Evolutionary conservation across 352 stramenopile species (phyloP), one percentile per base, ranked within the genome.

Genomic region (Peronospora farinosa): DNA sequence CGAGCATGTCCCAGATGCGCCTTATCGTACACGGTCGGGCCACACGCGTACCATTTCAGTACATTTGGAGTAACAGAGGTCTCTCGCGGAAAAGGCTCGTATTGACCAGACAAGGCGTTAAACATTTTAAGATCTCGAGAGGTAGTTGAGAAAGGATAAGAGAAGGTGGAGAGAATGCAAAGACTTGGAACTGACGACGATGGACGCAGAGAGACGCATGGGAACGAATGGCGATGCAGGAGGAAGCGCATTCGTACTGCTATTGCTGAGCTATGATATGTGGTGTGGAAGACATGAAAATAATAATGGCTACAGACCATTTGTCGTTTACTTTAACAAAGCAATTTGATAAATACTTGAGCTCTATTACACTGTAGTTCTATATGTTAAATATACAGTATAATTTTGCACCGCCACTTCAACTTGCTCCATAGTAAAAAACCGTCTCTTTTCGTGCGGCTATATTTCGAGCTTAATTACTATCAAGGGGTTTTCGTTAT

Each of bases 21-120:
- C 25, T 79, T 84, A 60, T 98, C 96, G 72, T 99, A 99, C n/a
- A 99, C 96, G 0, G 97, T 99, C 4, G 97, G 97, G 11, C 97
- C 97, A 66, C 97, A 99, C 11, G 92, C 88, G 74, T 99, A 99
- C 96, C 95, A 99, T 50, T 75, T 81, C 35, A 88, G 54, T 40
- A 85, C 69, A 47, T 78, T 74, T 43, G 65, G 67, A 8, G 58
- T 64, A 2, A 43, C 58, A 0, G 64, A 69, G 13, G 61, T 56
- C 32, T 53, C 60, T 50, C 61, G 66, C 40, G 74, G 73, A 23
- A 88, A 67, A 13, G 60, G 54, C 47, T 86, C 74, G 35, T 50
- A 39, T 13, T 47, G 49, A 9, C 65, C 69, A 7, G 64, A 63
- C 0, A 88, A 58, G 13, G 78, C 79, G 59, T 89, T 89, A 60